phyloP scores from a whole-genome alignment of 345 rosid genomes.

The Corymbia maculata region DNA sequence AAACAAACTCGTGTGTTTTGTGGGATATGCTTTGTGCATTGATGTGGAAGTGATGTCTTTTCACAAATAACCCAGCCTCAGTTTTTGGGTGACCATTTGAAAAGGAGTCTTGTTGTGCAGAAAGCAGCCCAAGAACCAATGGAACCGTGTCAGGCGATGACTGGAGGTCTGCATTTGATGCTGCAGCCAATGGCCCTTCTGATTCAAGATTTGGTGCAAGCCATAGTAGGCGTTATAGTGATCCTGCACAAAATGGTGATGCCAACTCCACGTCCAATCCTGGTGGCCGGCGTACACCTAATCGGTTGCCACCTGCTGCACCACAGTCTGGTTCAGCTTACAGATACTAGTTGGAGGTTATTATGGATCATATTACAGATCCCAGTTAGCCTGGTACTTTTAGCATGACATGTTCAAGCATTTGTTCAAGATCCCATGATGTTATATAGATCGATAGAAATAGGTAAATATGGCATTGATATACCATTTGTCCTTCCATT shows the following conservation, averaged over 20 bases:
- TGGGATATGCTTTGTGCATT: not conserved
- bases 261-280: constrained; percentile 8
- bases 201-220: constrained; percentile 32
- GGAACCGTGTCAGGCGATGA: constrained; percentile 64
- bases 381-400: not conserved
- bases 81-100: not conserved
- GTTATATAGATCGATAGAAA: not conserved
- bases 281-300: constrained; percentile 32
- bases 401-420: not conserved
- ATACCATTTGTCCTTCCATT: not conserved
- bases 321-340: constrained; percentile 21
- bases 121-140: constrained; percentile 69
- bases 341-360: not conserved
- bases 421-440: not conserved
- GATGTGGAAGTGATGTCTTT: not conserved
- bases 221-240: constrained; percentile 9
- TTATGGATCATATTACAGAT: not conserved
- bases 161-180: constrained; percentile 95
- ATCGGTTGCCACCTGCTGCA: constrained; percentile 38
- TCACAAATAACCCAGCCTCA: not conserved
- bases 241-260: constrained; percentile 24
- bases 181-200: constrained; percentile 61
- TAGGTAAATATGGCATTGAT: not conserved
- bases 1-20: not conserved
- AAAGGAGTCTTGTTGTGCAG: constrained; percentile 15